Percentiles rank a stretch among this genome's conserved stretches.
Conservation (phyloP, 345 rosid genomes). For the Alliaria petiolata region DNA sequence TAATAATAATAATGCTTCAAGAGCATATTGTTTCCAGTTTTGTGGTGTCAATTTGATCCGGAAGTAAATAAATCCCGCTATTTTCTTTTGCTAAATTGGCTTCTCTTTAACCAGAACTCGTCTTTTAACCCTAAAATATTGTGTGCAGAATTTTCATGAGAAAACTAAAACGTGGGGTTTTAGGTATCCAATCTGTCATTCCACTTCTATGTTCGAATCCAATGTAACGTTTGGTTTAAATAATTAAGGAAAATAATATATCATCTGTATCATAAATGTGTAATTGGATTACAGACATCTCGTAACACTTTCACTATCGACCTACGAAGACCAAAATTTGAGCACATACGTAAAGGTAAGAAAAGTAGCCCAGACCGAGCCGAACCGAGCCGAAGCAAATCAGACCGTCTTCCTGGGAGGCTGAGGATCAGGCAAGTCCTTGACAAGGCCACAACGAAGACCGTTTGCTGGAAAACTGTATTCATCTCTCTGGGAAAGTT, state of each 20-base stretch:
- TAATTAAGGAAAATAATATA: background rate
- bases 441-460: slow-evolving; percentile 45
- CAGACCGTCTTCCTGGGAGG: slow-evolving; percentile 37
- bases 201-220: background rate
- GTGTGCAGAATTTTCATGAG: too few relatives aligned
- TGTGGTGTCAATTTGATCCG: background rate
- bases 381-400: background rate
- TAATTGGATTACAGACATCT: background rate
- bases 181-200: background rate
- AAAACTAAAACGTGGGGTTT: background rate
- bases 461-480: slow-evolving; percentile 60
- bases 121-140: background rate
- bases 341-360: background rate
- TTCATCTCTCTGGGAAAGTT: slow-evolving; percentile 58
- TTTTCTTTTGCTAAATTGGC: background rate
- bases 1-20: slow-evolving; percentile 29
- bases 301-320: background rate
- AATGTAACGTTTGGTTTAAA: background rate
- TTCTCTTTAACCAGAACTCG: background rate
- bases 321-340: background rate
- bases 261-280: background rate
- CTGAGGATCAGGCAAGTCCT: slow-evolving; percentile 47
- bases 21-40: background rate
- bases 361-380: background rate
- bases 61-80: background rate